phyloP scores from a whole-genome alignment of 2,329 filamentous ascomycete genomes.

The Plenodomus biglobosus region DNA sequence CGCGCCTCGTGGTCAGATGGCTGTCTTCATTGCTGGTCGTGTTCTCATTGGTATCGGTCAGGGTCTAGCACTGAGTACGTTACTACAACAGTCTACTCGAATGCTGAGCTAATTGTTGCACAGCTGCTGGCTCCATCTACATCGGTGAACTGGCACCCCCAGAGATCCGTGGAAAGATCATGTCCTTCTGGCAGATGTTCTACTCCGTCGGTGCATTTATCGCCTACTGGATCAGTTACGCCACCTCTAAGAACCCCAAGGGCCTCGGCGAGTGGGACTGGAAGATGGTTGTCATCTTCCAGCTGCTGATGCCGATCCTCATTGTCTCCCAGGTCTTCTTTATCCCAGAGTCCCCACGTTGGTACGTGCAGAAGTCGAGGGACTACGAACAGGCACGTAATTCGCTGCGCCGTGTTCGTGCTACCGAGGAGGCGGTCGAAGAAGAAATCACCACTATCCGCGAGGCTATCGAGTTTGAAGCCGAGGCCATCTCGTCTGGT shows the following conservation, averaged over 20 bases:
- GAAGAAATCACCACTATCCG: conserved; percentile 66
- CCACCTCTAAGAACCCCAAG: conserved; percentile 57
- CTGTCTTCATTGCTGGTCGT: conserved; percentile 68
- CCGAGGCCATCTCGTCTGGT: conserved; percentile 64
- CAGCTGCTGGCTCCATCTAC: conserved; percentile 65
- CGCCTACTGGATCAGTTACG: conserved; percentile 65
- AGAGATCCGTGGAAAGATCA: conserved; percentile 66
- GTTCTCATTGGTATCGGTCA: conserved; percentile 71
- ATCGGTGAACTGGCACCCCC: conserved; percentile 68
- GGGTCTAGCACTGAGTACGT: conserved; percentile 61
- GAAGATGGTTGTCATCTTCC: conserved; percentile 73
- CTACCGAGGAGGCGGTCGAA: conserved; percentile 66
- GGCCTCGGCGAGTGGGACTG: conserved; percentile 71
- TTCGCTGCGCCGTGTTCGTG: conserved; percentile 62
- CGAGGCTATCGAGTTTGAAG: conserved; percentile 71
- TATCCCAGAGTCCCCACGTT: conserved; percentile 68
- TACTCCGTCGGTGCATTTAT: conserved; percentile 67
- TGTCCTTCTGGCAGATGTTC: conserved; percentile 70
- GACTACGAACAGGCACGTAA: conserved; percentile 62
- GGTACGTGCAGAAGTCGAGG: conserved; percentile 64
- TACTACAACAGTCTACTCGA: neutral
- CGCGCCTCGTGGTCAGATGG: conserved; percentile 59
- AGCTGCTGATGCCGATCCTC: conserved; percentile 65
- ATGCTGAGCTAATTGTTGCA: neutral
- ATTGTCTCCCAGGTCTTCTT: conserved; percentile 63